Conservation (phyloP, 2,329 filamentous ascomycete genomes). For the Neurospora sp. region DNA sequence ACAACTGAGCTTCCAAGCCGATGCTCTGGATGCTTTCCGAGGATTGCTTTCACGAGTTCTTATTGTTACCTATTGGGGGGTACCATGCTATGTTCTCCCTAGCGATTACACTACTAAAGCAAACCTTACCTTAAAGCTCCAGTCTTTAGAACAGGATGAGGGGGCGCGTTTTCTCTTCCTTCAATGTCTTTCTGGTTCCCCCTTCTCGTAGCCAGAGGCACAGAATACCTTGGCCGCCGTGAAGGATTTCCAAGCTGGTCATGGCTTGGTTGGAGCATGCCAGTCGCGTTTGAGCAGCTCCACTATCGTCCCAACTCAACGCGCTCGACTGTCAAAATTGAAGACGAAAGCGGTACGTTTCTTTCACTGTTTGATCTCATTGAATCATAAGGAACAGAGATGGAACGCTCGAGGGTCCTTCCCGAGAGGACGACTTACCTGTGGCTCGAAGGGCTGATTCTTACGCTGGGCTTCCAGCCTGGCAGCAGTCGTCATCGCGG, state of each 20-base stretch:
- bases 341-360: rapidly evolving
- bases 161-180: not conserved
- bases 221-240: not conserved
- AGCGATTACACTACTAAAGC: no score
- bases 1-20: not conserved
- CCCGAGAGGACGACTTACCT: not conserved
- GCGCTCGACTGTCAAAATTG: not conserved
- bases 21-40: not conserved
- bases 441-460: not conserved
- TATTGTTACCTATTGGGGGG: not conserved
- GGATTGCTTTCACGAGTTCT: not conserved
- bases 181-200: not conserved
- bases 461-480: not conserved
- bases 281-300: not conserved
- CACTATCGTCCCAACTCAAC: no score
- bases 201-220: not conserved
- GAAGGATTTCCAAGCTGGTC: not conserved
- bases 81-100: no score
- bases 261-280: not conserved
- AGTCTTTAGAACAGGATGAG: no score
- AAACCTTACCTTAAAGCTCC: not conserved
- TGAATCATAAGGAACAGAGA: rapidly evolving
- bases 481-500: rapidly evolving
- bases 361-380: rapidly evolving
- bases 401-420: not conserved